Conservation (phyloP, 352 stramenopile species). For the Blastocystis sp. region DNA sequence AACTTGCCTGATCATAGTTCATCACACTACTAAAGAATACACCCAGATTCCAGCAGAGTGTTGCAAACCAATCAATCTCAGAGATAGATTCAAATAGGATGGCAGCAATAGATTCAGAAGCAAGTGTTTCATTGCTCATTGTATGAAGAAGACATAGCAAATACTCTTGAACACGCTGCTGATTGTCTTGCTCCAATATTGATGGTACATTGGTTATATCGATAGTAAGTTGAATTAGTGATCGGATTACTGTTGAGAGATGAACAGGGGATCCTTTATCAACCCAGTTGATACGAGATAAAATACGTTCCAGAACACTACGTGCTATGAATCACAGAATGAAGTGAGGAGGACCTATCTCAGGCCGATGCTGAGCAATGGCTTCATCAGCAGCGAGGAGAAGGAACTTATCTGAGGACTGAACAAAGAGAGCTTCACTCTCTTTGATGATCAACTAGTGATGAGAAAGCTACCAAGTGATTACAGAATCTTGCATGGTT, state of each 20-base stretch:
- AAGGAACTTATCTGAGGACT: background rate
- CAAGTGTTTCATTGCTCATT: background rate
- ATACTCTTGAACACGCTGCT: background rate
- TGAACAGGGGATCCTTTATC: background rate
- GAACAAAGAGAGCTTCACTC: background rate
- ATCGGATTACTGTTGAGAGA: background rate
- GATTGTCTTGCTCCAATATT: background rate
- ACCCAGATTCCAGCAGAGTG: slow-evolving; percentile 15
- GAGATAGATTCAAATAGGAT: background rate
- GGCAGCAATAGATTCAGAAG: background rate
- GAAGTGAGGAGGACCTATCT: background rate
- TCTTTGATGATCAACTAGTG: background rate
- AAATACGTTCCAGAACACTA: background rate
- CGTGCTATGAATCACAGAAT: background rate
- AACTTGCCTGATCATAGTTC: background rate
- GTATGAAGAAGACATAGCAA: background rate
- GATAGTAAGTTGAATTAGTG: slow-evolving; percentile 20
- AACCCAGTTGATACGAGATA: background rate
- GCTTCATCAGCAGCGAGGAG: slow-evolving; percentile 29
- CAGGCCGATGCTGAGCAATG: background rate
- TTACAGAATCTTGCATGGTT: background rate
- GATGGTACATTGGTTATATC: slow-evolving; percentile 20
- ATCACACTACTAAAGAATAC: background rate
- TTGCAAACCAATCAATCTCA: slow-evolving; percentile 33
- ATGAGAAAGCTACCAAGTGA: background rate